Evolutionary conservation across 768 basidiomycete species (phyloP).

Genomic region (Podaxis sp.): DNA sequence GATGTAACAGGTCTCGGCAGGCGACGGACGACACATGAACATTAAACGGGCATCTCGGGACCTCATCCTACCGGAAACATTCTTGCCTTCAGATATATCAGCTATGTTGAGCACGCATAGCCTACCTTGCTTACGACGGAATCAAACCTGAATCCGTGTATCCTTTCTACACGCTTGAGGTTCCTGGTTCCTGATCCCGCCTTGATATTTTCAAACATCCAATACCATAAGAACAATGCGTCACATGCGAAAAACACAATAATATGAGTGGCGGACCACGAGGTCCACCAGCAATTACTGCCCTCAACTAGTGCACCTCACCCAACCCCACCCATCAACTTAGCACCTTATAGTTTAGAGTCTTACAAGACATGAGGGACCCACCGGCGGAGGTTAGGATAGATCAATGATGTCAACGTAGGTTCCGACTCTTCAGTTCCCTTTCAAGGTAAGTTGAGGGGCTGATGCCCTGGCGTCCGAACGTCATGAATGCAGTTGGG

Average conservation of each 20-base stretch:
- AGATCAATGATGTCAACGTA: not conserved
- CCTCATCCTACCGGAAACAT: too few relatives aligned
- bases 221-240: too few relatives aligned
- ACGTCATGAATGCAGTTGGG: not conserved
- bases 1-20: too few relatives aligned
- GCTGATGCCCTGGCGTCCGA: not conserved
- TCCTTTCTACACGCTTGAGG: too few relatives aligned
- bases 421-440: not conserved
- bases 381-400: conserved; percentile 6
- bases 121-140: too few relatives aligned
- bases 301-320: not conserved
- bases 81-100: too few relatives aligned
- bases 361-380: not conserved
- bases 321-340: not conserved
- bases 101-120: too few relatives aligned
- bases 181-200: too few relatives aligned
- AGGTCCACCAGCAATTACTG: not conserved
- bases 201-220: too few relatives aligned
- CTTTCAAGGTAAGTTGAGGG: not conserved
- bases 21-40: too few relatives aligned
- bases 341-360: not conserved
- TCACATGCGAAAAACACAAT: not conserved
- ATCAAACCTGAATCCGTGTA: too few relatives aligned
- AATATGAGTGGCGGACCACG: not conserved
- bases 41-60: too few relatives aligned